Base-by-base conservation (phyloP, 306 rosid species). In the Castanea crenata region DNA sequence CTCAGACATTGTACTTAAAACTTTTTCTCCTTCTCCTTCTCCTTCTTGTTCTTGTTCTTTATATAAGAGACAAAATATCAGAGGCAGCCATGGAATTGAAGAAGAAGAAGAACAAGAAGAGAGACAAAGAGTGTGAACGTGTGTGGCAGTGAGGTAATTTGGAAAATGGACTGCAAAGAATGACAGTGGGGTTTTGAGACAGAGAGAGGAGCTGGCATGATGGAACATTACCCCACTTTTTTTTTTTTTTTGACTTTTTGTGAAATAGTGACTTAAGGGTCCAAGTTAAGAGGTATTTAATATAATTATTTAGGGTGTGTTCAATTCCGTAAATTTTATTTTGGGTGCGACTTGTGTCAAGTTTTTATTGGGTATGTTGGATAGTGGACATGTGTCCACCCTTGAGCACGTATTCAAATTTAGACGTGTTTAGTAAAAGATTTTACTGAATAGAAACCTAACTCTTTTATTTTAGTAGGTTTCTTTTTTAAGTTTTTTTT, bases 1-100 rank as follows among this genome's bases (percentile, higher is more conserved):
- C 27, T 74, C 75, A 5, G 93, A 79, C 93, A 89, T 89, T 74
- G 68, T 71, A 6, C 46, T 20, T 15, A 1, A 31, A 13, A 25
- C 27, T 25, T 25, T 25, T 25, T 25, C 71, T 25, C 31, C 55
- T 6, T 23, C 44, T 10, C 25, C 75, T 64, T 21, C 19, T 3
- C 9, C 16, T 21, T 1, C 46, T 54, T 9, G 25, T 25, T 18
- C 54, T 69, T 8, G 61, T 68, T 25, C 31, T 25, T 49, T 65
- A n/a, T 15, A 10, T 51, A 12, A 18, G 12, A 31, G 54, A 44
- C 51, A 59, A 49, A 38, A 32, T n/a, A 14, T 41, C 71, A 23
- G 25, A n/a, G 41, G 31, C 55, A 71, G 64, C 35, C 38, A 59
- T 21, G 35, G 27, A 49, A 56, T 3, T 32, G 14, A 27, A 41